Evolutionary conservation across 495 filamentous ascomycete genomes (phyloP).

Genomic region (Pseudotulostoma volvatum): DNA sequence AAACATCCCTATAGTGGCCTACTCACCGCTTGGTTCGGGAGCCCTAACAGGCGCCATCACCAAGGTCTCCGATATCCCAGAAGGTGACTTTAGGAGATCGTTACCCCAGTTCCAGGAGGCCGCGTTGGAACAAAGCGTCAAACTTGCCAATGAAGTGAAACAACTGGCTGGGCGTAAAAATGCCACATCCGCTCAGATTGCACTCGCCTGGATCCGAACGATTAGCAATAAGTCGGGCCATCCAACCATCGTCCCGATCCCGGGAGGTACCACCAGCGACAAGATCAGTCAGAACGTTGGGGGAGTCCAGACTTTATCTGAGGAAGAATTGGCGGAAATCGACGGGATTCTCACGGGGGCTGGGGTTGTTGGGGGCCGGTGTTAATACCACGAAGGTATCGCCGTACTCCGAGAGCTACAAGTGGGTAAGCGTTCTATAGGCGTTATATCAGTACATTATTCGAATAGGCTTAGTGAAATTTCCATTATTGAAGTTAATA

Average conservation of each 20-base stretch:
- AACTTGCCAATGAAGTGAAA: conserved; percentile 50
- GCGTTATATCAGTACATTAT: too few species aligned
- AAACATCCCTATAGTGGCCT: conserved; percentile 52
- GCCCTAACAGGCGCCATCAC: conserved; percentile 46
- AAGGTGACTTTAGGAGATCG: conserved; percentile 34
- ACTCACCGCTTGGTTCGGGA: conserved; percentile 41
- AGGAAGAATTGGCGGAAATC: conserved; percentile 31
- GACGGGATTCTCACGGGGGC: conserved; percentile 25
- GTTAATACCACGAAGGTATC: conserved; percentile 7
- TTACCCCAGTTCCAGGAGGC: conserved; percentile 52
- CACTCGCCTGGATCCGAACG: conserved; percentile 51
- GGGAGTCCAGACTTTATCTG: conserved; percentile 19
- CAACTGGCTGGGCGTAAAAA: conserved; percentile 53
- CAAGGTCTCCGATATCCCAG: conserved; percentile 41
- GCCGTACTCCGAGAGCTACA: too few species aligned
- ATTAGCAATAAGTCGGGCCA: conserved; percentile 41
- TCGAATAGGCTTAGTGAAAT: too few species aligned
- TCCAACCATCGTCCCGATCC: conserved; percentile 68
- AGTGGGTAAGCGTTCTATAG: too few species aligned
- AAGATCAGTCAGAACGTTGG: conserved; percentile 31
- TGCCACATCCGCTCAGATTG: conserved; percentile 58
- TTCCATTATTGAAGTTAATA: too few species aligned
- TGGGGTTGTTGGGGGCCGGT: conserved; percentile 23
- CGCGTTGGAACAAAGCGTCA: conserved; percentile 55
- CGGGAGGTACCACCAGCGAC: conserved; percentile 40